Evolutionary conservation across 768 basidiomycete genomes (phyloP).

Genomic region (Tylopilus balloui): DNA sequence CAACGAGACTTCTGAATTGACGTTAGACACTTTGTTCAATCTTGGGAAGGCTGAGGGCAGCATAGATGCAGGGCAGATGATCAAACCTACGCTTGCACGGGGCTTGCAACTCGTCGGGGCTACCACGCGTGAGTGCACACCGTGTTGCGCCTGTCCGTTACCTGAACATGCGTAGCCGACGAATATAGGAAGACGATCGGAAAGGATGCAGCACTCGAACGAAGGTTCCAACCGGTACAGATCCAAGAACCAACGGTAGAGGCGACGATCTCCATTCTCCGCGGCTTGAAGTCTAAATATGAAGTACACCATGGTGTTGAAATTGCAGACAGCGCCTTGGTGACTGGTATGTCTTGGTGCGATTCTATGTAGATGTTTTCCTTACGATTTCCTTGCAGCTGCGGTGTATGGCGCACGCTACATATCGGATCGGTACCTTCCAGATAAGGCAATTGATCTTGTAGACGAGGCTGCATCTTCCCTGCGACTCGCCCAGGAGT

Average conservation of each 20-base stretch:
- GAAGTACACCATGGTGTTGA: constrained; percentile 94
- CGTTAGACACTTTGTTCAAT: constrained; percentile 71
- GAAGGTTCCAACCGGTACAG: constrained; percentile 84
- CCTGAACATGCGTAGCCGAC: constrained; percentile 42
- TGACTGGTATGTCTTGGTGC: constrained; percentile 54
- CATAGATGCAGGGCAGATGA: constrained; percentile 91
- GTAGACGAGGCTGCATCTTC: constrained; percentile 92
- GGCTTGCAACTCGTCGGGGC: constrained; percentile 88
- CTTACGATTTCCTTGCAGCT: constrained; percentile 39
- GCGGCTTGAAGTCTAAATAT: constrained; percentile 78
- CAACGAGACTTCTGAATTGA: background rate
- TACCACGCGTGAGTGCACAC: constrained; percentile 64
- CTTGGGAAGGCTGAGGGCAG: constrained; percentile 90
- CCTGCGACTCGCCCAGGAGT: constrained; percentile 82
- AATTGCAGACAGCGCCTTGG: constrained; percentile 82
- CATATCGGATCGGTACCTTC: constrained; percentile 81
- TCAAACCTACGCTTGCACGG: constrained; percentile 84
- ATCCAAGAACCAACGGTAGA: constrained; percentile 89
- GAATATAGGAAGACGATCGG: constrained; percentile 90
- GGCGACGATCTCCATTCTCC: constrained; percentile 79
- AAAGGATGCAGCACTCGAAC: constrained; percentile 87
- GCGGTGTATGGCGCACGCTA: constrained; percentile 83
- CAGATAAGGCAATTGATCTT: constrained; percentile 89
- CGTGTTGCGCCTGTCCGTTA: background rate
- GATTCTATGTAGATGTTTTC: background rate